These are phyloP conservation scores for Wolfiporia cocos DNA, from an alignment of 1,284 basidiomycete species.

Conservation along the genomic window DNA sequence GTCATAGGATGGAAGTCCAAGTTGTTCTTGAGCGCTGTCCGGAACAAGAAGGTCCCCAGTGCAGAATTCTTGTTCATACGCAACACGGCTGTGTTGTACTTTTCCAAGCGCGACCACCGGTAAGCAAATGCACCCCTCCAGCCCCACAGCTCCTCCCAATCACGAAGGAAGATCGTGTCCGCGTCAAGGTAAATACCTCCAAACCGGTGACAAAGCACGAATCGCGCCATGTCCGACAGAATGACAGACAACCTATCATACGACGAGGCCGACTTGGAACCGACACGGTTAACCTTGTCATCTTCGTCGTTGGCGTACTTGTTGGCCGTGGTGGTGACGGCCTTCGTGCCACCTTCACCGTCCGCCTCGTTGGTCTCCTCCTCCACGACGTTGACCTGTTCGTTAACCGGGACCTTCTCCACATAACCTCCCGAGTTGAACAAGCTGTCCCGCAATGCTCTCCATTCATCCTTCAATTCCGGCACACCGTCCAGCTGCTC, in stretches of 20 bases:
- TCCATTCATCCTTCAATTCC: slow-evolving; percentile 59
- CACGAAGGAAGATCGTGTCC: slow-evolving; percentile 64
- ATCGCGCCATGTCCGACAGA: slow-evolving; percentile 65
- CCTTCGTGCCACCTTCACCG: slow-evolving; percentile 12
- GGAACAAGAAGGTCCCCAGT: slow-evolving; percentile 59
- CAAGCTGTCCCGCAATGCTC: slow-evolving; percentile 34
- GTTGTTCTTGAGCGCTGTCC: slow-evolving; percentile 60
- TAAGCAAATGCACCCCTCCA: slow-evolving; percentile 69
- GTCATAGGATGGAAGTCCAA: slow-evolving; percentile 71
- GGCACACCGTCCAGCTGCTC: slow-evolving; percentile 61
- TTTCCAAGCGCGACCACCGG: slow-evolving; percentile 57
- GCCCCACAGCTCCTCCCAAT: slow-evolving; percentile 72
- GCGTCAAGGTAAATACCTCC: slow-evolving; percentile 70
- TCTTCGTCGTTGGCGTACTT: slow-evolving; percentile 30
- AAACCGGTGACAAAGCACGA: slow-evolving; percentile 62
- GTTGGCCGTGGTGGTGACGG: slow-evolving; percentile 13
- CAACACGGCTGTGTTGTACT: slow-evolving; percentile 67
- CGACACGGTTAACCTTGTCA: slow-evolving; percentile 46
- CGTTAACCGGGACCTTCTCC: slow-evolving; percentile 33
- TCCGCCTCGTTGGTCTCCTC: slow-evolving; percentile 16
- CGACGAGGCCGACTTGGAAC: slow-evolving; percentile 45
- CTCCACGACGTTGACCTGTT: slow-evolving; percentile 12
- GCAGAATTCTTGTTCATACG: slow-evolving; percentile 60
- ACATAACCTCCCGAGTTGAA: slow-evolving; percentile 62
- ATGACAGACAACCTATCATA: slow-evolving; percentile 64